Percentiles rank a stretch among this genome's conserved stretches.
These are phyloP conservation scores for Neonectria hederae DNA, from an alignment of 2,329 filamentous ascomycete species.

Conservation along the genomic window DNA sequence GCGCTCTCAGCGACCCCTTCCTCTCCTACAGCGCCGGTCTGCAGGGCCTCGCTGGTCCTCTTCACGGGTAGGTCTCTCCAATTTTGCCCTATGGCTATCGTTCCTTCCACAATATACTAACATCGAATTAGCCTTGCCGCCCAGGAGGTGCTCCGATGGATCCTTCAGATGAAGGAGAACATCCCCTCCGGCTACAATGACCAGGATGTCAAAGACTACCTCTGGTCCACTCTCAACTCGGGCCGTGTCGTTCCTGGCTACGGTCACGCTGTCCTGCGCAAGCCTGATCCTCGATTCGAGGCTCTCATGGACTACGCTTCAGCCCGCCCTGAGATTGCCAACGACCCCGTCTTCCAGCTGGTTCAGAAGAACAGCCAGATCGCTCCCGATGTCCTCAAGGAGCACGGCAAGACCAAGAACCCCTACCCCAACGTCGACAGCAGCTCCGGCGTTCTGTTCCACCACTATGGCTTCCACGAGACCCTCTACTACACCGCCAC, in stretches of 20 bases:
- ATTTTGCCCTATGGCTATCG: accelerated
- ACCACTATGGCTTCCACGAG: conserved; percentile 98
- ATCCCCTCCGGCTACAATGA: conserved; percentile 83
- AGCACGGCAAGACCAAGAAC: conserved; percentile 99
- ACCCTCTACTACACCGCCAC: conserved; percentile 91
- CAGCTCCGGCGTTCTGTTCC: conserved; percentile 91
- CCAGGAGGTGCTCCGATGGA: conserved; percentile 97
- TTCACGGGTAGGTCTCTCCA: conserved; percentile 58
- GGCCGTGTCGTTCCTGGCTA: conserved; percentile 95
- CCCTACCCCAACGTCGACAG: conserved; percentile 98
- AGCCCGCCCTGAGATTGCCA: conserved; percentile 82
- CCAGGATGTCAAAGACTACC: conserved; percentile 84
- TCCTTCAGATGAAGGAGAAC: conserved; percentile 91
- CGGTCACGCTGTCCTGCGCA: conserved; percentile 93
- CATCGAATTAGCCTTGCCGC: conserved; percentile 74
- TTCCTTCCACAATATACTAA: conserved; percentile 1
- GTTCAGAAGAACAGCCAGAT: conserved; percentile 94
- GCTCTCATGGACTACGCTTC: conserved; percentile 96
- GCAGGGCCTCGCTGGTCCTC: conserved; percentile 91
- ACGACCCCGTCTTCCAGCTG: conserved; percentile 90
- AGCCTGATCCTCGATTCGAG: conserved; percentile 96
- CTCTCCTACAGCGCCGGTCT: conserved; percentile 96
- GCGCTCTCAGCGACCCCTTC: conserved; percentile 93
- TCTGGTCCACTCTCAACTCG: conserved; percentile 92
- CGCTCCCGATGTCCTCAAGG: conserved; percentile 86